Evolutionary conservation across 1,284 basidiomycete genomes (phyloP), one percentile per base, ranked within the genome.

Genomic region (Boletus sp.): DNA sequence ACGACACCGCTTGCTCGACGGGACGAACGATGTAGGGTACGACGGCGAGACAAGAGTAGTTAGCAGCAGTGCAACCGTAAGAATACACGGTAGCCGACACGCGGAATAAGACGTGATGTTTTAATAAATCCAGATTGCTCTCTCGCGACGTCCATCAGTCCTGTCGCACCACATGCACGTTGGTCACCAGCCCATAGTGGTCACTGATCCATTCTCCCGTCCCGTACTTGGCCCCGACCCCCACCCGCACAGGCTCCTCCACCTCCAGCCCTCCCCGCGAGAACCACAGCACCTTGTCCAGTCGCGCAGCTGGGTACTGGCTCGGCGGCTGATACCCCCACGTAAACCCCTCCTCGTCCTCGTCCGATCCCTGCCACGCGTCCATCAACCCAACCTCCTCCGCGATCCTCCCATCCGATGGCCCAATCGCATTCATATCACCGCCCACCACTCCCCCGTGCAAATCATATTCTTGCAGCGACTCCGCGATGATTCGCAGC

Each of bases 211-310:
- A 85, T n/a, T 69, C 57, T 23, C 63, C 70, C 8, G 67, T 56
- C 34, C 57, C 57, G 27, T 65, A 70, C 57, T 69, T 73, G 39
- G 79, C 51, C 2, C 74, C 81, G 30, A 80, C 66, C 4, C 84
- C 84, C 35, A 87, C 72, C 27, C 70, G 69, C 52, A 67, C 58
- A 0, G 81, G 78, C 37, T 73, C 68, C 8, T 77, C 73, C 23
- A 87, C 71, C 46, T 67, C 69, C 52, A 77, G 69, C 2, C 72
- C 70, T 35, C 67, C 68, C 14, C 70, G 65, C 9, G 73, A 65
- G 17, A 75, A 65, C 58, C 78, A 84, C 39, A 85, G 62, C n/a
- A 88, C 66, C 60, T 79, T 84, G 67, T 88, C 85, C 55, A 87
- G 57, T 46, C 84, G 66, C 8, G 66, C 75, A 2, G 75, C 55